Conservation (phyloP, 192 early-diverging fungal genomes). For the Coemansia reversa region DNA sequence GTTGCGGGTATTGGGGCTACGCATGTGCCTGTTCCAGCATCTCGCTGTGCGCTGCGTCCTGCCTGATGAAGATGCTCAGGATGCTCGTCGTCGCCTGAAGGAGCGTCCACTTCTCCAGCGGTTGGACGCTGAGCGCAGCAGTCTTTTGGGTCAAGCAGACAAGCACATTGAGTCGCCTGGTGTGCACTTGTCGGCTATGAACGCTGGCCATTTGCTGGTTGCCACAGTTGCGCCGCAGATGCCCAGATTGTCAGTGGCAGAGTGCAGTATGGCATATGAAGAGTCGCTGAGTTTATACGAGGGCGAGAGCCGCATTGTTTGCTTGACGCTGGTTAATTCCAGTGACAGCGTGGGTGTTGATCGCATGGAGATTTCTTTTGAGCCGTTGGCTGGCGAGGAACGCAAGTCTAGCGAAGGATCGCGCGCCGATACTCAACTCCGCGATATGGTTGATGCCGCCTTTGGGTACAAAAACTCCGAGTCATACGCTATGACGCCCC, state of each 20-base stretch:
- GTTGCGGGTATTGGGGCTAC: constrained; percentile 24
- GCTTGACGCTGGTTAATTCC: constrained; percentile 31
- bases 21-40: constrained; percentile 37
- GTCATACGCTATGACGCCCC: neutral
- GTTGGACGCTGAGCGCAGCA: constrained; percentile 32
- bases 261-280: constrained; percentile 20
- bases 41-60: constrained; percentile 23
- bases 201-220: constrained; percentile 16
- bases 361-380: constrained; percentile 28
- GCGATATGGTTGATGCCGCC: constrained; percentile 36
- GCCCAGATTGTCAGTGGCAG: constrained; percentile 22
- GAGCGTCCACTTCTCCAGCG: constrained; percentile 31
- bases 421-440: constrained; percentile 9
- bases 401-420: constrained; percentile 10
- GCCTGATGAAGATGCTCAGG: constrained; percentile 21
- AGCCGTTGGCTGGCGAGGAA: constrained; percentile 15
- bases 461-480: constrained; percentile 16
- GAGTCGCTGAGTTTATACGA: constrained; percentile 43
- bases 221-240: constrained; percentile 26
- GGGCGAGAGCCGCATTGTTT: constrained; percentile 31
- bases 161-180: constrained; percentile 2
- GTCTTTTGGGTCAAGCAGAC: constrained; percentile 13
- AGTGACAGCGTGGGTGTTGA: constrained; percentile 15
- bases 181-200: constrained; percentile 28
- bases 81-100: constrained; percentile 13